A percentile compares a stretch with the other conserved stretches of the same genome.
Conservation (phyloP, 2,329 filamentous ascomycete genomes). For the Diaporthe destruens region DNA sequence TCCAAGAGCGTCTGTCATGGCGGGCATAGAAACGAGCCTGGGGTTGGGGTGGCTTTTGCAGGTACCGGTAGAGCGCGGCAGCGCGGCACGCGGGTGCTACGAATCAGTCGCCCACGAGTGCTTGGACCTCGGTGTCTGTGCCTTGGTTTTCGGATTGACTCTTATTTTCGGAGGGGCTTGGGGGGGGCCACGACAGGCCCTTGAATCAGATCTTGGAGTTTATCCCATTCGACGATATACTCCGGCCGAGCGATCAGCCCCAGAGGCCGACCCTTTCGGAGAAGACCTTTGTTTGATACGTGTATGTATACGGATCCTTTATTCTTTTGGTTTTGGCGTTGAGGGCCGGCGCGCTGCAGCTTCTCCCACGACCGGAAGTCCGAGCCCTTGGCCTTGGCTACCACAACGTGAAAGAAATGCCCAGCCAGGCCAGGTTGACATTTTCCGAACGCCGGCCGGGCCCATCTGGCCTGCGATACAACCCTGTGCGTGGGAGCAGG, state of each 20-base stretch:
- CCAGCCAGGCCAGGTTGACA: neutral
- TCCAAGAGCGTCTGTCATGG: constrained; percentile 10
- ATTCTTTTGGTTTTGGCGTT: neutral
- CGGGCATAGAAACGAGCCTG: neutral
- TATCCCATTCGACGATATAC: constrained; percentile 22
- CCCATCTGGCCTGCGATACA: neutral
- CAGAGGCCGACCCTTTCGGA: constrained; percentile 23
- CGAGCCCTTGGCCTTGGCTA: constrained; percentile 8
- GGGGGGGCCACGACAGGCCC: constrained; percentile 22
- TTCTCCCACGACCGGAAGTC: neutral
- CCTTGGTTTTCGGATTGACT: constrained; percentile 25
- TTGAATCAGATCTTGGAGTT: constrained; percentile 21
- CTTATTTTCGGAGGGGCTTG: constrained; percentile 15
- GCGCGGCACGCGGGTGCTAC: constrained; percentile 1
- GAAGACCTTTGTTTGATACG: neutral
- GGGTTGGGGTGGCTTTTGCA: neutral
- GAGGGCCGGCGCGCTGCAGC: neutral
- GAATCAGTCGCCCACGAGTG: constrained; percentile 9
- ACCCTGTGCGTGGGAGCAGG: constrained; percentile 20
- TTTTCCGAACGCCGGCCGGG: constrained; percentile 23
- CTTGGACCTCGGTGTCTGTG: constrained; percentile 25
- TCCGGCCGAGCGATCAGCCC: constrained; percentile 14
- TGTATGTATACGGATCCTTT: neutral
- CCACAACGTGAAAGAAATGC: neutral
- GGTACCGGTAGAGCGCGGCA: neutral